Evolutionary conservation across 1,284 basidiomycete species (phyloP), one percentile per base, ranked within the genome.

Genomic region (Sanguinoderma infundibulare): DNA sequence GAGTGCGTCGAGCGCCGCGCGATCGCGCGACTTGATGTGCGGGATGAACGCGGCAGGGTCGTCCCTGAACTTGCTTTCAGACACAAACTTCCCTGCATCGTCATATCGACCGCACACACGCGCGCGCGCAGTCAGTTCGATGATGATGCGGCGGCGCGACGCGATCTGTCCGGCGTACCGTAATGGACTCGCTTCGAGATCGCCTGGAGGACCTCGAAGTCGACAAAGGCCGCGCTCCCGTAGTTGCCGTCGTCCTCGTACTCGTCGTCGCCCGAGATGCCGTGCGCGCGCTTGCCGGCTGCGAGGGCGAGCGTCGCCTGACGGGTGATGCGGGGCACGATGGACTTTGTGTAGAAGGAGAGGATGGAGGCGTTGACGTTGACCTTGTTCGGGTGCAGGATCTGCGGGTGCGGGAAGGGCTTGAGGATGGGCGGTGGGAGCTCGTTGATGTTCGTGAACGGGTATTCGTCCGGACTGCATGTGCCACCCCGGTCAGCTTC

Each of bases 111-210:
- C 26, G 20, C 6, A 40, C 20, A 34, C 24, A 44, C 2, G 34
- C 26, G 30, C 28, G 42, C 24, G 42, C 7, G 39, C 20, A 0
- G 24, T 28, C 42, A 46, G 24, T 46, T 46, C 42, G 42, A n/a
- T n/a, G n/a, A n/a, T n/a, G n/a, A n/a, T n/a, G n/a, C n/a, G n/a
- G n/a, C n/a, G n/a, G n/a, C n/a, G n/a, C n/a, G n/a, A n/a, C n/a
- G n/a, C n/a, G n/a, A n/a, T n/a, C n/a, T n/a, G n/a, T n/a, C n/a
- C 42, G 22, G 52, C 86, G 62, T 68, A 95, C 96, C 98, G 72
- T 98, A 99, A 77, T 99, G 98, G 55, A 99, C 96, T 38, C 98
- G 87, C 76, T 98, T 91, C 76, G 91, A 95, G 68, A 99, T 89
- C 22, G 96, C 91, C 71, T 98, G 95, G 9, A 99, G 83, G 2